These are phyloP conservation scores for Singerocomus inundabilis DNA, from an alignment of 1,284 basidiomycete genomes.

Conservation along the genomic window DNA sequence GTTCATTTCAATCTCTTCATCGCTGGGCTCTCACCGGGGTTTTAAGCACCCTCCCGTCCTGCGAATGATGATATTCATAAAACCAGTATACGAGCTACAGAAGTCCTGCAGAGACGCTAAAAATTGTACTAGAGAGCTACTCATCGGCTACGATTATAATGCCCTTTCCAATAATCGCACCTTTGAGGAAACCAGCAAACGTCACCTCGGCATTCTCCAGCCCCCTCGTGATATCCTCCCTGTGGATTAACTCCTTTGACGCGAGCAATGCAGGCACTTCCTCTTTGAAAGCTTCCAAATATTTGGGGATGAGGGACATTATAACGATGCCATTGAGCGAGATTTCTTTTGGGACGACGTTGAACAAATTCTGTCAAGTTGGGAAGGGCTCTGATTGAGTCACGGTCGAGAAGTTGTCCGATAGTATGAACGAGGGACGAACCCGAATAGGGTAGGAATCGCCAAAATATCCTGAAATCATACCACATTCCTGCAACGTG, in stretches of 20 bases:
- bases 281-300: slow-evolving; percentile 7
- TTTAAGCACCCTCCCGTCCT: not conserved
- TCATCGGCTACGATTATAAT: slow-evolving; percentile 14
- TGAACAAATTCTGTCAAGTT: slow-evolving; percentile 12
- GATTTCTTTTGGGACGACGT: slow-evolving; percentile 10
- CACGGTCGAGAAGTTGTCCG: not conserved
- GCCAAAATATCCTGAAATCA: slow-evolving; percentile 9
- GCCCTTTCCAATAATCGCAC: slow-evolving; percentile 12
- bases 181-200: slow-evolving; percentile 10
- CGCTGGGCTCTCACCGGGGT: not conserved
- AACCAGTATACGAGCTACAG: not conserved
- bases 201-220: slow-evolving; percentile 14
- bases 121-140: not conserved
- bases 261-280: slow-evolving; percentile 12
- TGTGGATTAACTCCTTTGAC: slow-evolving; percentile 11
- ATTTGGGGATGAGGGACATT: slow-evolving; percentile 1
- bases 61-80: not conserved
- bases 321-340: slow-evolving; percentile 8
- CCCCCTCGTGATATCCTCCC: slow-evolving; percentile 15
- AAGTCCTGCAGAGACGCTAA: not conserved
- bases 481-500: slow-evolving; percentile 18
- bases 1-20: not conserved
- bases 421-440: not conserved
- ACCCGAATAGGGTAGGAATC: slow-evolving; percentile 5
- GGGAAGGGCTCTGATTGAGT: not conserved